phyloP scores from a whole-genome alignment of 176 grass and related monocot species.

The Raddia distichophylla region DNA sequence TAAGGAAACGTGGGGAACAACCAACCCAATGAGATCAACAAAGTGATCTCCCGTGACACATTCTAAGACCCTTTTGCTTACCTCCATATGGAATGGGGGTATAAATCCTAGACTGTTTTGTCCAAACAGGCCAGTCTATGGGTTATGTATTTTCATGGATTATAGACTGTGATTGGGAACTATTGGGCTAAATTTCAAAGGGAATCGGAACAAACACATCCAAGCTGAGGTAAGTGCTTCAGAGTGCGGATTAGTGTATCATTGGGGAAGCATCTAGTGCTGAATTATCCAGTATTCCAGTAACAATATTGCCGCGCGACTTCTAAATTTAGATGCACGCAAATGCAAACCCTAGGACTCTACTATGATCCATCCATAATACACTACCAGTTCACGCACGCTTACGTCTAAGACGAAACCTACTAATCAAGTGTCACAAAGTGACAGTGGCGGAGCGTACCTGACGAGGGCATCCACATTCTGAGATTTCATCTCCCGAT shows the following conservation, averaged over 20 bases:
- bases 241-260: conserved; percentile 1
- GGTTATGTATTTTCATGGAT: background rate
- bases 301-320: background rate
- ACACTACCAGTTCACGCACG: conserved; percentile 1
- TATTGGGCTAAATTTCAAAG: conserved; percentile 11
- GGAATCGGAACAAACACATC: background rate
- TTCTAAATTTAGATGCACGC: conserved; percentile 6
- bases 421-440: conserved; percentile 2
- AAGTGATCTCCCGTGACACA: background rate
- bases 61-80: background rate
- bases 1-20: conserved; percentile 9
- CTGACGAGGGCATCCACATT: conserved; percentile 85
- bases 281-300: conserved; percentile 7
- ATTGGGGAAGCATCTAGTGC: conserved; percentile 1
- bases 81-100: background rate
- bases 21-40: background rate
- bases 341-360: conserved; percentile 40
- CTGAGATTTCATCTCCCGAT: conserved; percentile 75
- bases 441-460: conserved; percentile 39
- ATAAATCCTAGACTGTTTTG: background rate
- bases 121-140: background rate
- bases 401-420: background rate
- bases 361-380: background rate
- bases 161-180: background rate
- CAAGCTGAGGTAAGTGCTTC: background rate